Base-by-base conservation (phyloP, 2,329 filamentous ascomycete species). In the Phialemonium atrogriseum region DNA sequence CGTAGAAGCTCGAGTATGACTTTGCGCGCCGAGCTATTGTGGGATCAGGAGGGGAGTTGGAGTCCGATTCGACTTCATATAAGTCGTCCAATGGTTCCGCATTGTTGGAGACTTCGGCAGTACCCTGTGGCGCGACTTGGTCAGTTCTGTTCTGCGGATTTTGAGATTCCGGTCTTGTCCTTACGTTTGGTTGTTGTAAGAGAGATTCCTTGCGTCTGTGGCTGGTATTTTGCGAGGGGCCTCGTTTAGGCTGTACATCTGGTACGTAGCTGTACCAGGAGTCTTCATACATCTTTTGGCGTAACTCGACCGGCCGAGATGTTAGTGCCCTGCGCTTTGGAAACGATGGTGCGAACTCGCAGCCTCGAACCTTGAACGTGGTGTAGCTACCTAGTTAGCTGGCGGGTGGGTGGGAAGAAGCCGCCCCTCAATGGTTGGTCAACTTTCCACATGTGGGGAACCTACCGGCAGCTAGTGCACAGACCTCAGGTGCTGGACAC, bases 281-380 rank as follows among this genome's bases (percentile, higher is more conserved):
- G 56, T 89, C 84, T 58, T 89, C 84, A 55, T 84, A 84, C 81
- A 86, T 87, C 44, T n/a, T n/a, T n/a, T n/a, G n/a, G n/a, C n/a
- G n/a, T n/a, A n/a, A n/a, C n/a, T n/a, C n/a, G n/a, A n/a, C n/a
- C n/a, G n/a, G n/a, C n/a, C n/a, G n/a, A n/a, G n/a, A n/a, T n/a
- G n/a, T n/a, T n/a, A n/a, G n/a, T n/a, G n/a, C n/a, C n/a, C n/a
- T n/a, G n/a, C n/a, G n/a, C n/a, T n/a, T n/a, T n/a, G n/a, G n/a
- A n/a, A n/a, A n/a, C n/a, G n/a, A n/a, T n/a, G n/a, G n/a, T n/a
- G n/a, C n/a, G n/a, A n/a, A n/a, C n/a, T n/a, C n/a, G n/a, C n/a
- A n/a, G n/a, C n/a, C n/a, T n/a, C n/a, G n/a, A n/a, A n/a, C n/a
- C n/a, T n/a, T n/a, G n/a, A n/a, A n/a, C n/a, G n/a, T n/a, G n/a